phyloP scores from a whole-genome alignment of 306 rosid species.

The Dalbergia cultrata region DNA sequence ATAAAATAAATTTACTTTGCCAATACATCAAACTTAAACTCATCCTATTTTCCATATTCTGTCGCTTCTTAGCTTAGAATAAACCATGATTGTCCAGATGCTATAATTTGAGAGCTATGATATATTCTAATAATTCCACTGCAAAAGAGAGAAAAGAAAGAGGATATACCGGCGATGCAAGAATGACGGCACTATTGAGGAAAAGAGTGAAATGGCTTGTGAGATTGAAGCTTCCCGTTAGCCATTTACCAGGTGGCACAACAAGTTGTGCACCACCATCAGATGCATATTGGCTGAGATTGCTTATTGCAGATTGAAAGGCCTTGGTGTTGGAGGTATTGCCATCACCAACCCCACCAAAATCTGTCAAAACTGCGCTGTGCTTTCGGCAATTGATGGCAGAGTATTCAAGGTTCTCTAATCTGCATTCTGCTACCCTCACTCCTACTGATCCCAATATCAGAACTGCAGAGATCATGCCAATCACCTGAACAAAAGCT shows the following conservation, averaged over 20 bases:
- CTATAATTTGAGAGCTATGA: too few species aligned
- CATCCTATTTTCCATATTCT: too few species aligned
- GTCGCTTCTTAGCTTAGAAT: too few species aligned
- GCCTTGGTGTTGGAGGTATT: constrained; percentile 66
- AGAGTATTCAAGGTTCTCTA: not conserved
- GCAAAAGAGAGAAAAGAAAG: not conserved
- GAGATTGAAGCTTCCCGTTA: constrained; percentile 76
- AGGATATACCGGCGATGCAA: constrained; percentile 60
- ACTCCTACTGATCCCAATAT: constrained; percentile 50
- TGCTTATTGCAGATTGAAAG: constrained; percentile 53
- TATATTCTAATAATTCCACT: too few species aligned
- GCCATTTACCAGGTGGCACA: constrained; percentile 78
- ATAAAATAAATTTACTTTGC: too few species aligned
- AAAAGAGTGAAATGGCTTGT: constrained; percentile 83
- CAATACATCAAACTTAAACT: too few species aligned
- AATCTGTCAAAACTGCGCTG: constrained; percentile 62
- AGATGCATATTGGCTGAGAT: constrained; percentile 49
- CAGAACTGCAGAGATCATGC: not conserved
- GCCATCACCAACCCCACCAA: constrained; percentile 78
- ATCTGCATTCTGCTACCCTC: too few species aligned
- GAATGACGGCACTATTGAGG: constrained; percentile 62
- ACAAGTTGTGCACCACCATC: constrained; percentile 70
- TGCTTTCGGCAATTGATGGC: constrained; percentile 65
- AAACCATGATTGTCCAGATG: too few species aligned
- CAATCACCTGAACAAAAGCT: constrained; percentile 12